phyloP scores from a whole-genome alignment of 2,329 filamentous ascomycete genomes.

The Chrysoporthe cubensis region DNA sequence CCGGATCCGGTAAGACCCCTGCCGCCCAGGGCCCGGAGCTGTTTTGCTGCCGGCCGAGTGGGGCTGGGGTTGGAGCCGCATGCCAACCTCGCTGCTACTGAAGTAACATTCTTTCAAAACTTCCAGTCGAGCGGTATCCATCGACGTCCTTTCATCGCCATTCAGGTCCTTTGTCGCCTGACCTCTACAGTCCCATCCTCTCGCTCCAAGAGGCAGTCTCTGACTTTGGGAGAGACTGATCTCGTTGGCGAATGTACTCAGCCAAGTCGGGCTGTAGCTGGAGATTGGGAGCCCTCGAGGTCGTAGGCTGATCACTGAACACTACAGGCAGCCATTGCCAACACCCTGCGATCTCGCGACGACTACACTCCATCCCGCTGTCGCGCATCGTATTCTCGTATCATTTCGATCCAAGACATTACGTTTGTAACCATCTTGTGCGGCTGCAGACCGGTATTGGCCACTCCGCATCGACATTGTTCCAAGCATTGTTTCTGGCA shows the following conservation, averaged over 20 bases:
- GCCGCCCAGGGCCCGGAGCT: background rate
- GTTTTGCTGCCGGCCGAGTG: background rate
- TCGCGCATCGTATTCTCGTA: background rate
- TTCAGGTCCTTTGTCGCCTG: constrained; percentile 14
- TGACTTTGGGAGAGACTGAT: background rate
- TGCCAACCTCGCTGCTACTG: background rate
- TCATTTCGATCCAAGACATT: background rate
- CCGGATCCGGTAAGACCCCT: constrained; percentile 9
- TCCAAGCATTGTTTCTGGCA: background rate
- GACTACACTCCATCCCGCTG: background rate
- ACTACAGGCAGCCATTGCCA: constrained; percentile 18
- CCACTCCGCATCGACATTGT: background rate
- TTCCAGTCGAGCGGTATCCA: constrained; percentile 1
- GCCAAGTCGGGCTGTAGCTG: background rate
- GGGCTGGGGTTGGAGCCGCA: background rate
- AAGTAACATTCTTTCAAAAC: constrained; percentile 25
- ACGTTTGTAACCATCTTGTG: background rate
- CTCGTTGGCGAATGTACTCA: background rate
- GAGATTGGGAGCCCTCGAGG: constrained; percentile 1
- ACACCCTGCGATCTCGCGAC: background rate
- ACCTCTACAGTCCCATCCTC: constrained; percentile 1
- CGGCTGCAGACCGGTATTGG: background rate
- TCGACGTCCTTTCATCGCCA: constrained; percentile 11
- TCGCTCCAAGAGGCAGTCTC: background rate
- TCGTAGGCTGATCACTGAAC: constrained; percentile 22